Conservation (phyloP, 192 early-diverging fungal species). For the Diversispora epigaea region DNA sequence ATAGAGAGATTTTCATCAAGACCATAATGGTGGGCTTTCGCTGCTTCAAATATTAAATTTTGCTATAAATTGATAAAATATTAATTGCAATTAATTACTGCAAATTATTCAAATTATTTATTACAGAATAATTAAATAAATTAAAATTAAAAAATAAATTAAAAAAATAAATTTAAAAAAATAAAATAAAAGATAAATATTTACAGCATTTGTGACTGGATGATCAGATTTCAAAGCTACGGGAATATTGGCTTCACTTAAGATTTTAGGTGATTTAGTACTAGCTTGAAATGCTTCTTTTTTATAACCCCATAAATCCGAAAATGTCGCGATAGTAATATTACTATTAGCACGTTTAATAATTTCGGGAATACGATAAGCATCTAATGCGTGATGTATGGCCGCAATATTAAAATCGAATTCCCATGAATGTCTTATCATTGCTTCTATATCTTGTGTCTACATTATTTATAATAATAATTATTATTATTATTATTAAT, state of each 20-base stretch:
- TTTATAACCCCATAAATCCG: constrained; percentile 69
- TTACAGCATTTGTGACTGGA: constrained; percentile 67
- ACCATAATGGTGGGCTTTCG: constrained; percentile 72
- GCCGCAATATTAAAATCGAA: constrained; percentile 71
- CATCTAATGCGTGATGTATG: constrained; percentile 80
- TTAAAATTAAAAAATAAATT: too few species aligned
- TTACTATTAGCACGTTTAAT: constrained; percentile 57
- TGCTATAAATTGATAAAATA: constrained; percentile 34
- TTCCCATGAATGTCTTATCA: constrained; percentile 69
- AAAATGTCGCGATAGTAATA: constrained; percentile 72
- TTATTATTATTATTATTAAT: not conserved
- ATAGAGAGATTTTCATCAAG: constrained; percentile 58
- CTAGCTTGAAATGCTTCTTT: constrained; percentile 73
- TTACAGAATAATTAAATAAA: too few species aligned
- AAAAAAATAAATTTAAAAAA: too few species aligned
- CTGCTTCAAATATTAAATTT: constrained; percentile 75
- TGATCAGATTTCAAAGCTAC: constrained; percentile 81
- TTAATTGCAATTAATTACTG: not conserved
- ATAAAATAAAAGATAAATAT: too few species aligned
- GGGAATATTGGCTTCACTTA: constrained; percentile 66
- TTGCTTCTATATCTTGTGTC: constrained; percentile 69
- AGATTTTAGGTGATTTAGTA: constrained; percentile 56
- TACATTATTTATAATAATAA: not conserved
- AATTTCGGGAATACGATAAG: constrained; percentile 66
- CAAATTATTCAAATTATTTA: too few species aligned